Conservation (phyloP, 2,329 filamentous ascomycete genomes). For the Phaeosphaeriaceae sp. region DNA sequence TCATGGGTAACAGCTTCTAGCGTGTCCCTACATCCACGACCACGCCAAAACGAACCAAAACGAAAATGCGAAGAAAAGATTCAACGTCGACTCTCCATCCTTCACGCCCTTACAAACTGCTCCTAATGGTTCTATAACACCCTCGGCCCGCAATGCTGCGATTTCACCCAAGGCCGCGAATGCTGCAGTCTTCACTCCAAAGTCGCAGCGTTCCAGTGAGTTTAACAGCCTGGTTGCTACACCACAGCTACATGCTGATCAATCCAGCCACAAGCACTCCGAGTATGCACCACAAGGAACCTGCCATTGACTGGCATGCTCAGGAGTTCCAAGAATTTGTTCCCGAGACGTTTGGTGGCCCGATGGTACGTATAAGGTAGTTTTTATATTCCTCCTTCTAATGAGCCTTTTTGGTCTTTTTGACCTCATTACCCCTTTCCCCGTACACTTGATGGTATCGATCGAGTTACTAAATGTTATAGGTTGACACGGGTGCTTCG, state of each 20-base stretch:
- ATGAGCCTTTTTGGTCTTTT: neutral
- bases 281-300: slow-evolving; percentile 53
- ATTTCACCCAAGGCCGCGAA: slow-evolving; percentile 91
- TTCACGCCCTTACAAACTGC: slow-evolving; percentile 75
- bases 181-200: slow-evolving; percentile 83
- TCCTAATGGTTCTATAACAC: slow-evolving; percentile 54
- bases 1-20: slow-evolving; percentile 32
- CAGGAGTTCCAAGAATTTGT: slow-evolving; percentile 61
- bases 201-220: slow-evolving; percentile 56
- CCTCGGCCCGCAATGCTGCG: slow-evolving; percentile 69
- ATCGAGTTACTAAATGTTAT: neutral
- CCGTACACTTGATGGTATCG: no score
- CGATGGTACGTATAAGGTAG: slow-evolving; percentile 54
- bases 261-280: slow-evolving; percentile 51
- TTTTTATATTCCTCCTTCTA: slow-evolving; percentile 1
- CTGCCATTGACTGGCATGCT: slow-evolving; percentile 55
- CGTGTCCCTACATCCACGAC: slow-evolving; percentile 87
- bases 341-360: slow-evolving; percentile 60
- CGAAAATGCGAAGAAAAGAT: slow-evolving; percentile 70
- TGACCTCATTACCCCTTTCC: neutral
- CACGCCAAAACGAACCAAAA: slow-evolving; percentile 66
- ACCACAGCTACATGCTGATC: slow-evolving; percentile 19
- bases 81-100: slow-evolving; percentile 95
- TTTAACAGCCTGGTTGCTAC: slow-evolving; percentile 13
- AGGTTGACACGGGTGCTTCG: slow-evolving; percentile 45